These are phyloP conservation scores for Boletus reticulatus DNA, from an alignment of 768 basidiomycete genomes.

Conservation along the genomic window DNA sequence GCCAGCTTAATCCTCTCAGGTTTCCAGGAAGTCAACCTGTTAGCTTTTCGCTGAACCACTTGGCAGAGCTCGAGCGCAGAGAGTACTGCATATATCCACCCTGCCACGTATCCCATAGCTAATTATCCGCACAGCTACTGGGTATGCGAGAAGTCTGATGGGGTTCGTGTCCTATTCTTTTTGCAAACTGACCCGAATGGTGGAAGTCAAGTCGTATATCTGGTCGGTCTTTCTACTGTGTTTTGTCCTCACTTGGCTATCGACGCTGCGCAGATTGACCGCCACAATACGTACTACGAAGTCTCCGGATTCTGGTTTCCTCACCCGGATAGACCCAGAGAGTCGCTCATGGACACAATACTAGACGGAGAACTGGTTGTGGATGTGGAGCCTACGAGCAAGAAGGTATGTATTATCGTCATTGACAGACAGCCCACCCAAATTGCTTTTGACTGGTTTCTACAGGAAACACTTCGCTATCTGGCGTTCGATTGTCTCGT, in stretches of 20 bases:
- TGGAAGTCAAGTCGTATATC: constrained; percentile 61
- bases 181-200: constrained; percentile 57
- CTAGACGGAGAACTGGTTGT: constrained; percentile 94
- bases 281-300: constrained; percentile 83
- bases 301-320: constrained; percentile 84
- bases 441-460: neutral
- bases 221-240: constrained; percentile 51
- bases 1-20: constrained; percentile 36
- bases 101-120: constrained; percentile 2
- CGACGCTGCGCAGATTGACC: constrained; percentile 70
- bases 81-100: constrained; percentile 51
- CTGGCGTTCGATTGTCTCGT: constrained; percentile 94
- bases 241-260: neutral
- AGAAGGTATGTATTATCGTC: constrained; percentile 47
- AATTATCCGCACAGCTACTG: constrained; percentile 66
- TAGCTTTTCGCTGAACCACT: constrained; percentile 72
- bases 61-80: constrained; percentile 74
- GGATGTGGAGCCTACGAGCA: constrained; percentile 78
- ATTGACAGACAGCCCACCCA: neutral
- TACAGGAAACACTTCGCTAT: constrained; percentile 76
- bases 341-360: constrained; percentile 73
- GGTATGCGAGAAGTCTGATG: constrained; percentile 99
- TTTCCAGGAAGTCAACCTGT: constrained; percentile 98
- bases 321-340: constrained; percentile 70
- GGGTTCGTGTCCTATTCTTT: constrained; percentile 84